Evolutionary conservation across 2,329 filamentous ascomycete species (phyloP).

Genomic region (Ascomycota sp.): DNA sequence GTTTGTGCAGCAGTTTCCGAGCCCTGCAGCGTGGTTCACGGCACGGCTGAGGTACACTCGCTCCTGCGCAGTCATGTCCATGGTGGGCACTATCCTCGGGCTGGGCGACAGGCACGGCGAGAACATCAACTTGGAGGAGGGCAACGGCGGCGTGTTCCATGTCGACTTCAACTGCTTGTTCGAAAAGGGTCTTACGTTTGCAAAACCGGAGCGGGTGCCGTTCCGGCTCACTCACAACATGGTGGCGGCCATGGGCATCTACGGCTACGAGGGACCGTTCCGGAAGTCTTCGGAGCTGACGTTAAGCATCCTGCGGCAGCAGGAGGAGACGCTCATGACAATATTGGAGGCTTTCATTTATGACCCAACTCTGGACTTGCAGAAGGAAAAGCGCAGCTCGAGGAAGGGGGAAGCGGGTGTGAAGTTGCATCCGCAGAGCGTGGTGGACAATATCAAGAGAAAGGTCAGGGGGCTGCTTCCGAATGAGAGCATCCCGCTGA

Average conservation of each 20-base stretch:
- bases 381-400: conserved; percentile 36
- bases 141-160: conserved; percentile 81
- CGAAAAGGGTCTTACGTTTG: conserved; percentile 88
- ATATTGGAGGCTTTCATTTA: conserved; percentile 93
- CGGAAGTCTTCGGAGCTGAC: conserved; percentile 77
- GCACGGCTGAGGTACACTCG: conserved; percentile 76
- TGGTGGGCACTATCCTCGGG: conserved; percentile 85
- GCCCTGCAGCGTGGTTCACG: conserved; percentile 77
- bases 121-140: conserved; percentile 86
- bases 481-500: conserved; percentile 75
- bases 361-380: conserved; percentile 83
- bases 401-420: conserved; percentile 18
- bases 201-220: conserved; percentile 81
- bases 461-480: conserved; percentile 70
- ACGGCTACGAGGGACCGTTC: conserved; percentile 85
- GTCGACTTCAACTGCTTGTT: conserved; percentile 99
- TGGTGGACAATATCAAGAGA: conserved; percentile 68
- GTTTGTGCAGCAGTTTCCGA: conserved; percentile 89
- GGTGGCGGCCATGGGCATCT: conserved; percentile 89
- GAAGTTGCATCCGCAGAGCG: conserved; percentile 39
- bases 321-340: conserved; percentile 91
- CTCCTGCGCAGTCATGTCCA: conserved; percentile 96
- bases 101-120: conserved; percentile 91
- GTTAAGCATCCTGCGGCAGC: conserved; percentile 59
- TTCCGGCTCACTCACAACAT: conserved; percentile 98